Evolutionary conservation across 768 basidiomycete genomes (phyloP), one percentile per base, ranked within the genome.

Genomic region (Dacryopinax spathularia): DNA sequence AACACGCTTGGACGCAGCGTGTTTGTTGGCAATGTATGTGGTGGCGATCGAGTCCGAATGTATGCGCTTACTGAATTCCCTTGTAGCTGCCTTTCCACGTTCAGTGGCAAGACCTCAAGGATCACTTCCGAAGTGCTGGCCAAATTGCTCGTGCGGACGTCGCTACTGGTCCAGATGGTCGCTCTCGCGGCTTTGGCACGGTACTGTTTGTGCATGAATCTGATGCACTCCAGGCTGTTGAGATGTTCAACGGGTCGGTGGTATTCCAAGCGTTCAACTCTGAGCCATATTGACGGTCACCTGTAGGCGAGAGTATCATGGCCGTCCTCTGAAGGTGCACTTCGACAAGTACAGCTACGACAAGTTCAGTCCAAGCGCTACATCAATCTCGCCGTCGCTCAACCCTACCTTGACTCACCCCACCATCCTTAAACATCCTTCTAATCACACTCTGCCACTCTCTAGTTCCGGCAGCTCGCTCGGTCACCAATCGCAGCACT

Each of bases 51-150:
- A 20, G 18, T 37, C 56, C 27, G 33, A 16, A 6, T 13, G 20
- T 34, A 44, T 33, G 29, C 31, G 5, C 43, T 22, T 1, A 4
- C 15, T 34, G 7, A 7, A 13, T 20, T 5, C 33, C 12, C 22
- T 2, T n/a, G 1, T 60, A 74, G 74, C 66, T 77, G 33, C 76
- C 76, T 9, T 68, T 72, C 41, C 65, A 68, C 16, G 71, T 74
- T 63, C 73, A 74, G 75, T 99, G 95, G 95, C 95, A 97, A 74
- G 95, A 98, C 71, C 80, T 99, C 43, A 97, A 98, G 74, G 94
- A 97, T 74, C 80, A 97, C 3, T 95, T 97, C 72, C 84, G 94
- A 29, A 85, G 89, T 66, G 91, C 90, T 1, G 94, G 95, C 18
- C 85, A 88, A 20, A 88, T 98, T 62, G 77, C 92, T 34, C 84